Evolutionary conservation across 169 alveolate genomes (phyloP).

Genomic region (Neospora caninum): DNA sequence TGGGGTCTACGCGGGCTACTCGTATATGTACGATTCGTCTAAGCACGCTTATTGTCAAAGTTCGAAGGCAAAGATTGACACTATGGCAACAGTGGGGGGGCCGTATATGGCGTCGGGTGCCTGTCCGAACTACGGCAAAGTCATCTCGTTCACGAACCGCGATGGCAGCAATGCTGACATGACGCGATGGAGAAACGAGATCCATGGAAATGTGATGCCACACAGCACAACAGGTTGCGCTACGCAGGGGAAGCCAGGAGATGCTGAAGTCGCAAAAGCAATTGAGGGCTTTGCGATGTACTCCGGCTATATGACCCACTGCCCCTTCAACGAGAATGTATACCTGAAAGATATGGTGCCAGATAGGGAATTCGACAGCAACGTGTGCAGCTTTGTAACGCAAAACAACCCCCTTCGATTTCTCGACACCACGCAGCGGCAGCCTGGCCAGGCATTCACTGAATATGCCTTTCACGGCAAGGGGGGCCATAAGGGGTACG

Average conservation of each 20-base stretch:
- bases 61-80: conserved; percentile 46
- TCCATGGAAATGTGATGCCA: conserved; percentile 67
- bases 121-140: conserved; percentile 71
- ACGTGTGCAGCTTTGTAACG: conserved; percentile 63
- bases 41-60: conserved; percentile 49
- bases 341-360: conserved; percentile 57
- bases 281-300: conserved; percentile 69
- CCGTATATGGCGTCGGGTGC: conserved; percentile 68
- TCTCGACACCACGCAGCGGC: conserved; percentile 53
- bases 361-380: conserved; percentile 58
- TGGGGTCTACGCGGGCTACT: conserved; percentile 65
- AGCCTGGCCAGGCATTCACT: conserved; percentile 16
- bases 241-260: conserved; percentile 43
- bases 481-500: conserved; percentile 70
- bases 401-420: conserved; percentile 49
- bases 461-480: conserved; percentile 70
- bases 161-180: conserved; percentile 19
- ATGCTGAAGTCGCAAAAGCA: conserved; percentile 63
- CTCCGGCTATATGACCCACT: conserved; percentile 59
- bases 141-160: conserved; percentile 65
- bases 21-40: conserved; percentile 64
- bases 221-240: conserved; percentile 54
- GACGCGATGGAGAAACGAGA: conserved; percentile 65
- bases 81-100: conserved; percentile 46
- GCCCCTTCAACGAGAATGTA: conserved; percentile 66